Conservation (phyloP, 192 early-diverging fungal genomes). For the Podila epigama region DNA sequence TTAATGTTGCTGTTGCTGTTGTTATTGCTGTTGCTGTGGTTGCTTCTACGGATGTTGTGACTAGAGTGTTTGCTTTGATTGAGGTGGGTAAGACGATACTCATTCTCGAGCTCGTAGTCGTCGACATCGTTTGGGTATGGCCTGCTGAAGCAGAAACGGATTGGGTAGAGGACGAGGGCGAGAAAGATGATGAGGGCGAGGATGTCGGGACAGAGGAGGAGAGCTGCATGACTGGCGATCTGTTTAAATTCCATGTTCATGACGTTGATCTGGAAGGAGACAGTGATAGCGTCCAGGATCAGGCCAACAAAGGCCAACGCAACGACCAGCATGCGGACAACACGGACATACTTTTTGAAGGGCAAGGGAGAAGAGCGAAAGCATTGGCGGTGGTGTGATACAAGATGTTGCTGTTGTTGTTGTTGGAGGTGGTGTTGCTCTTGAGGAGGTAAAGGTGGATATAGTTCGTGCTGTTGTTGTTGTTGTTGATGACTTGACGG, state of each 20-base stretch:
- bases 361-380: not conserved
- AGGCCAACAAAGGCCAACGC: conserved; percentile 12
- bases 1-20: not conserved
- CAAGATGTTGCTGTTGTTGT: not conserved
- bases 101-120: no score
- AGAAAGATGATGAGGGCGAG: conserved; percentile 17
- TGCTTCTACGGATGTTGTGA: not conserved
- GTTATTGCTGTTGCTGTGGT: not conserved
- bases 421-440: not conserved
- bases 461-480: conserved; percentile 1
- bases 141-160: not conserved
- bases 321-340: conserved; percentile 18
- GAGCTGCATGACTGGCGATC: conserved; percentile 6
- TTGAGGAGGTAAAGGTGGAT: not conserved
- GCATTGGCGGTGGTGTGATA: not conserved
- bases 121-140: not conserved
- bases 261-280: conserved; percentile 38
- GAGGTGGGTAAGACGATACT: no score
- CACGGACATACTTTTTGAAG: conserved; percentile 4
- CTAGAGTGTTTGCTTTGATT: no score
- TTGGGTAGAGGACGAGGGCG: conserved; percentile 10
- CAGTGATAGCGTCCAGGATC: conserved; percentile 41
- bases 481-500: not conserved
- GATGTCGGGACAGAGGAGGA: conserved; percentile 20
- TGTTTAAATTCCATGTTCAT: conserved; percentile 13